A percentile compares a stretch with the other conserved stretches of the same genome.
Conservation (phyloP, 192 early-diverging fungal species). For the Rhizoclosmatium globosum region DNA sequence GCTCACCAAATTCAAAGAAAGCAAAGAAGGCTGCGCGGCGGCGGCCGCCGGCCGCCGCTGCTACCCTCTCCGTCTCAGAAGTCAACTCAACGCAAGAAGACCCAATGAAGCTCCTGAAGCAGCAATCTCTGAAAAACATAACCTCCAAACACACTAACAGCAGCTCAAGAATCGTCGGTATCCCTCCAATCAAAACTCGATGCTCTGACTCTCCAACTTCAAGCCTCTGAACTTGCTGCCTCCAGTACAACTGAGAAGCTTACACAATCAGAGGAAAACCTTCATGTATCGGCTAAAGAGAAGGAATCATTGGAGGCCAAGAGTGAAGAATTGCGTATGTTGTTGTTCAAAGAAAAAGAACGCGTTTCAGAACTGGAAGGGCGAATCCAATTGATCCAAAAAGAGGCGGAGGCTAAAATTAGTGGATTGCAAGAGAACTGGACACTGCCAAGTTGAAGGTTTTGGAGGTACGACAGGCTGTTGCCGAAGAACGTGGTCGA, state of each 20-base stretch:
- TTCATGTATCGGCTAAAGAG: not conserved
- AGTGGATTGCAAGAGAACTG: not conserved
- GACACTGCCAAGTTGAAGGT: not conserved
- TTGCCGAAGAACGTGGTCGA: no score
- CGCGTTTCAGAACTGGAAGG: not conserved
- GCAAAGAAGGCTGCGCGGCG: not conserved
- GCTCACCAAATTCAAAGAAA: not conserved
- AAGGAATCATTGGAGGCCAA: no score
- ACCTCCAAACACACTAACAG: not conserved
- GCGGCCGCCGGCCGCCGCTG: no score
- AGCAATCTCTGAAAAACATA: not conserved
- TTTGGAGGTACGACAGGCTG: not conserved
- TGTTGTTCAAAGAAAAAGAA: not conserved
- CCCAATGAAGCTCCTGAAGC: not conserved
- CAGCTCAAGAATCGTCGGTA: no score
- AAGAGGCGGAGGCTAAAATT: constrained; percentile 2
- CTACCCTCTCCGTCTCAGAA: no score
- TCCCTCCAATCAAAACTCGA: not conserved
- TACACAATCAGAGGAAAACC: not conserved
- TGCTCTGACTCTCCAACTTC: not conserved
- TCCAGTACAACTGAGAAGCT: not conserved
- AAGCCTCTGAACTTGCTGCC: not conserved
- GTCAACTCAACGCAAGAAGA: no score
- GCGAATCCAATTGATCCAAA: no score
- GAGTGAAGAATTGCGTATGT: not conserved